phyloP scores from a whole-genome alignment of 768 basidiomycete genomes.

The Favolaschia claudopus region DNA sequence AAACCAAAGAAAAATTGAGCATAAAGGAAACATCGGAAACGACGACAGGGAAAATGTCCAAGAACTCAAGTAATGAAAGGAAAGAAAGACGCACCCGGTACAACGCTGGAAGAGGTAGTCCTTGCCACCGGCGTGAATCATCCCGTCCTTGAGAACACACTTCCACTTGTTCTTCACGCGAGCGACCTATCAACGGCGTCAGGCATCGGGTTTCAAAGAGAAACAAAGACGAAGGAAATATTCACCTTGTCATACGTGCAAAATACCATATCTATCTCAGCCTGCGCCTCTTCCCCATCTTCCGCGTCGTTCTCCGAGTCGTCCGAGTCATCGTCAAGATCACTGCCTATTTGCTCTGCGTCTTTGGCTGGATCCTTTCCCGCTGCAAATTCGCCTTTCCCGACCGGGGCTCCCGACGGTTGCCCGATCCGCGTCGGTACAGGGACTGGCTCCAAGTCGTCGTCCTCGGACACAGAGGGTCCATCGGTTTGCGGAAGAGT shows the following conservation, averaged over 20 bases:
- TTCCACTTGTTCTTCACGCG: slow-evolving; percentile 92
- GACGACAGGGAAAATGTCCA: no score
- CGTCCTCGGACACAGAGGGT: slow-evolving; percentile 28
- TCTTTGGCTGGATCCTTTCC: slow-evolving; percentile 40
- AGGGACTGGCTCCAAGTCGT: slow-evolving; percentile 51
- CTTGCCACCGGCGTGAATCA: slow-evolving; percentile 78
- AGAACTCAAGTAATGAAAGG: not conserved
- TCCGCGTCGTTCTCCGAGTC: slow-evolving; percentile 65
- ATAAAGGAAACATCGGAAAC: no score
- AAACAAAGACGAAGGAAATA: not conserved
- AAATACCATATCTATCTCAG: slow-evolving; percentile 74
- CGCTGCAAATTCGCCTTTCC: slow-evolving; percentile 40
- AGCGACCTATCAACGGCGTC: slow-evolving; percentile 59
- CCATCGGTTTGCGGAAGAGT: slow-evolving; percentile 31
- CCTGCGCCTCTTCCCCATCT: slow-evolving; percentile 55
- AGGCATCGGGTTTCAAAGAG: not conserved
- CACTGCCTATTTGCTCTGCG: slow-evolving; percentile 78
- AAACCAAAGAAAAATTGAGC: no score
- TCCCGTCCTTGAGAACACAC: slow-evolving; percentile 82
- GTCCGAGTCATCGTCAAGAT: slow-evolving; percentile 80
- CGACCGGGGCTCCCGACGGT: slow-evolving; percentile 52
- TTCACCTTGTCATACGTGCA: slow-evolving; percentile 84
- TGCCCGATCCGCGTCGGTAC: slow-evolving; percentile 56
- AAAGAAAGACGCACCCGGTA: slow-evolving; percentile 60
- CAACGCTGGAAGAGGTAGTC: slow-evolving; percentile 84